Evolutionary conservation across 768 basidiomycete genomes (phyloP).

Genomic region (Suillus bovinus): DNA sequence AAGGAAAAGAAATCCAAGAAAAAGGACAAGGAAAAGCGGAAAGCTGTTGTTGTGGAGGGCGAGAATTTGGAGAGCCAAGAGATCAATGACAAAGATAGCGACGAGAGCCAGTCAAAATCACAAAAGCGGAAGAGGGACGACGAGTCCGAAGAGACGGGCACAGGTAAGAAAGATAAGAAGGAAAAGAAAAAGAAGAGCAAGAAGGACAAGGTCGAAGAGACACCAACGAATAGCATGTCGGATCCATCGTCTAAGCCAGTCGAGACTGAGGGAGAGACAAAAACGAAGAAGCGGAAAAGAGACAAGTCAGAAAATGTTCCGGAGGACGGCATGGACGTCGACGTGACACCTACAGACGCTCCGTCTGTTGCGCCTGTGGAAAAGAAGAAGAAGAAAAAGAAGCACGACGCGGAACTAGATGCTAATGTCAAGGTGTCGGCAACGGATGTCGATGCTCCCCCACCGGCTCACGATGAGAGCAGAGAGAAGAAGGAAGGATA

Average conservation of each 20-base stretch:
- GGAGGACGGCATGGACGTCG: constrained; percentile 17
- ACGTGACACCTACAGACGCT: constrained; percentile 19
- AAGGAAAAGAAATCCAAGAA: constrained; percentile 19
- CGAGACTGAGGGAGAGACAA: constrained; percentile 22
- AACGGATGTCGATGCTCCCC: constrained; percentile 13
- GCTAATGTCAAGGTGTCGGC: constrained; percentile 18
- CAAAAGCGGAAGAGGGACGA: constrained; percentile 38
- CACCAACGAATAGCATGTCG: constrained; percentile 7
- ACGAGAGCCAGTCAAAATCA: constrained; percentile 18
- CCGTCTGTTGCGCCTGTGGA: constrained; percentile 14
- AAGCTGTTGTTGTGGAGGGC: constrained; percentile 15
- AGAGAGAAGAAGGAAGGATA: constrained; percentile 21
- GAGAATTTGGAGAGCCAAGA: constrained; percentile 20
- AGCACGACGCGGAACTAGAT: constrained; percentile 13
- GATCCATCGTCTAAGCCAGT: background rate
- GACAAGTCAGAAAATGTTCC: constrained; percentile 22
- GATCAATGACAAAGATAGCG: constrained; percentile 11
- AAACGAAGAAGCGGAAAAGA: constrained; percentile 20
- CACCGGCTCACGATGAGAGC: constrained; percentile 18
- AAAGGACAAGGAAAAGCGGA: constrained; percentile 20
- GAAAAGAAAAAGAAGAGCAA: constrained; percentile 22
- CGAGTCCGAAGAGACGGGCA: constrained; percentile 12
- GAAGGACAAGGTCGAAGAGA: constrained; percentile 32
- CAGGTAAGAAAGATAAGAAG: constrained; percentile 10
- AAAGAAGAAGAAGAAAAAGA: constrained; percentile 22